Conservation (phyloP, 305 asterid species). For the Solanum aculeatissimum region DNA sequence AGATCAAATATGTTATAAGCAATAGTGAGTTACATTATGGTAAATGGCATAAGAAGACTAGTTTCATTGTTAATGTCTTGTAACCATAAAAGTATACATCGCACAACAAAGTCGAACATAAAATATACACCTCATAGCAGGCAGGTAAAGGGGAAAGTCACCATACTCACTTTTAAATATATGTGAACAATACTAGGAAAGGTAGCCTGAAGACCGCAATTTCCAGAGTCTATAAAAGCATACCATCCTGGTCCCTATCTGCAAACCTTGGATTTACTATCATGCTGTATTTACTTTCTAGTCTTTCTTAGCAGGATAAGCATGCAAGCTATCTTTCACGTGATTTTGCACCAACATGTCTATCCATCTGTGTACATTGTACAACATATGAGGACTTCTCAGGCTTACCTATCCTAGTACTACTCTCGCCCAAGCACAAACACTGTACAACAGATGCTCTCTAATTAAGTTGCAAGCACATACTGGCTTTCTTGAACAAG, state of each 20-base stretch:
- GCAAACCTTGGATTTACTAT: background rate
- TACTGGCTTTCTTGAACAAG: background rate
- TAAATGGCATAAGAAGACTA: background rate
- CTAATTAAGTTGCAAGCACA: background rate
- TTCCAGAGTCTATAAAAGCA: background rate
- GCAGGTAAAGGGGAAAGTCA: background rate
- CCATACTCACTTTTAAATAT: background rate
- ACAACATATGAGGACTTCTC: slow-evolving; percentile 1
- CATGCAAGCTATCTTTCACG: background rate
- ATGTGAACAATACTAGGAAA: background rate
- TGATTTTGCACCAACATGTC: background rate
- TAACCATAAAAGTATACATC: background rate
- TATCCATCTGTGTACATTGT: background rate
- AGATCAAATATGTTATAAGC: background rate
- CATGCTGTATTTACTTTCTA: background rate
- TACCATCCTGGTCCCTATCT: background rate
- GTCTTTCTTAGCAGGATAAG: background rate
- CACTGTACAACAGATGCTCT: background rate
- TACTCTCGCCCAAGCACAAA: slow-evolving; percentile 21
- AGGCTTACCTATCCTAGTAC: slow-evolving; percentile 13
- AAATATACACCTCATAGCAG: background rate
- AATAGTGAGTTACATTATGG: background rate
- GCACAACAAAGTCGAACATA: background rate
- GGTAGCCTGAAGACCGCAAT: background rate
- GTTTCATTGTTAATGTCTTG: background rate